Evolutionary conservation across 2,329 filamentous ascomycete genomes (phyloP), one percentile per base, ranked within the genome.

Genomic region (Ceratocystis diversiconidia): DNA sequence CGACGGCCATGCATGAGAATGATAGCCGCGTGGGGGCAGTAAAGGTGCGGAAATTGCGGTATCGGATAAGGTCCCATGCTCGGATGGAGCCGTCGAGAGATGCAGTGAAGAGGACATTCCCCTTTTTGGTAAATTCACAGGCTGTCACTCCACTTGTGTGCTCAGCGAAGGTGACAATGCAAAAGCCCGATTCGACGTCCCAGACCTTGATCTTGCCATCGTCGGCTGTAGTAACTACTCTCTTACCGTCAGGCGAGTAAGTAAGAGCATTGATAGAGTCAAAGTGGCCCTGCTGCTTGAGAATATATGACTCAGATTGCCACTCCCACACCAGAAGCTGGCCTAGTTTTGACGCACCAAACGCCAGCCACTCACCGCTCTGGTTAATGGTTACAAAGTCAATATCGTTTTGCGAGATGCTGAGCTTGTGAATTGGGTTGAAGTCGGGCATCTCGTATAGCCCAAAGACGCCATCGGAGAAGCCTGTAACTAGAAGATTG

Each of bases 261-360:
- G 89, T 87, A 3, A 99, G 80, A 0, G 91, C 84, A 75, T 97
- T 97, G 84, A 97, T 92, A 1, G 90, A 88, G 74, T 99, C 94
- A 69, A 96, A 92, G 75, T 99, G 94, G 0, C 92, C 94, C 75
- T 97, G 94, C 73, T 99, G 94, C 76, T 99, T 99, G 61, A 99
- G 79, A 67, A 99, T 95, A 75, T 99, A 99, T 5, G 92, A 97
- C 75, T 99, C 95, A 0, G 94, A 99, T 73, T 97, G 92, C 92
- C 95, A 99, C 74, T 99, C 94, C 94, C 94, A 99, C 3, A 99
- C 94, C 3, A 99, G 78, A n/a, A 99, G 80, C 73, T 99, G 94
- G 0, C 95, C 95, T 4, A 96, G 81, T 71, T 95, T 95, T 1
- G 94, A 95, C 0, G 95, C 94, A 15, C 92, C 94, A 74, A 99